These are phyloP conservation scores for Zygotorulaspora florentina DNA, from an alignment of 805 yeast genomes.

Conservation along the genomic window DNA sequence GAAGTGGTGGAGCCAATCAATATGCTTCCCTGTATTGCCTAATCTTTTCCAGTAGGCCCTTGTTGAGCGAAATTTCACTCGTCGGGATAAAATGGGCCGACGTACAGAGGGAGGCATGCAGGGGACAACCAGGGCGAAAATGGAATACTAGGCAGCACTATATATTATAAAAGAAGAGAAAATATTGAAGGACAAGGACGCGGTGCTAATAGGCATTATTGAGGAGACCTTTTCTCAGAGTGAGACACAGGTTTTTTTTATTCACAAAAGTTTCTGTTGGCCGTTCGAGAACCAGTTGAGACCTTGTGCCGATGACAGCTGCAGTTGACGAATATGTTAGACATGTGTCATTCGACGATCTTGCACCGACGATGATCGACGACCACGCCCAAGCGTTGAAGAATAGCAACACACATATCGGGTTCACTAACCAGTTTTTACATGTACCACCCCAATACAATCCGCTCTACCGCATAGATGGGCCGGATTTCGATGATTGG, in stretches of 20 bases:
- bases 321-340: conserved; percentile 15
- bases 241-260: neutral
- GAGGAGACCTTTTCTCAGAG: neutral
- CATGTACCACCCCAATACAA: conserved; percentile 34
- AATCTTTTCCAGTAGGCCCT: neutral
- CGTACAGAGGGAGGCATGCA: conserved; percentile 1
- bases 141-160: neutral
- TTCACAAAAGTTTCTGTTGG: neutral
- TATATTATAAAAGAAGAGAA: neutral
- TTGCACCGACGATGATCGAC: conserved; percentile 29
- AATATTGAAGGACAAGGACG: neutral
- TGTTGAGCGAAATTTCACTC: conserved; percentile 1
- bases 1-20: too few species aligned
- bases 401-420: conserved; percentile 18
- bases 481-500: conserved; percentile 2
- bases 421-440: conserved; percentile 24
- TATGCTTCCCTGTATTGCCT: too few species aligned
- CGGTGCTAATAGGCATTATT: neutral
- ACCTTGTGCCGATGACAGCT: neutral
- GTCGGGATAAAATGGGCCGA: neutral
- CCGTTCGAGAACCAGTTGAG: neutral
- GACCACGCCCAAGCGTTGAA: conserved; percentile 26
- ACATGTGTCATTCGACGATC: conserved; percentile 34
- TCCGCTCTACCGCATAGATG: conserved; percentile 18
- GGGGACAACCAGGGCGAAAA: neutral